Evolutionary conservation across 306 rosid species (phyloP), one percentile per base, ranked within the genome.

Genomic region (Trifolium dubium): DNA sequence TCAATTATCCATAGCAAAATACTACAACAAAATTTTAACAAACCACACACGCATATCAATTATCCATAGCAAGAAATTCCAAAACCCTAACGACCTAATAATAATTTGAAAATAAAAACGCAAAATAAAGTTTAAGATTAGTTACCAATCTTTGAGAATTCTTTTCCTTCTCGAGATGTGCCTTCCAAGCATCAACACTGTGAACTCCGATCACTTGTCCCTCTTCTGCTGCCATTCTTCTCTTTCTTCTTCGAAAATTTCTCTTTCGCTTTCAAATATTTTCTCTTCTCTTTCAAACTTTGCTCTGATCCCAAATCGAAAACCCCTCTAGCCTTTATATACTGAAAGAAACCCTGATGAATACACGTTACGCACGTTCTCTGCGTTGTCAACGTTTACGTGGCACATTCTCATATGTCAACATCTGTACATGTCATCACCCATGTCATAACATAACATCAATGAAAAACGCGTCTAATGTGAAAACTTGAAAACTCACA

Each of bases 121-220:
- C 1, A n/a, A 18, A 14, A 15, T 14, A 0, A 56, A 13, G 12
- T 31, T 11, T 5, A 32, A 19, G 50, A 1, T 2, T 5, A 56
- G 12, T 12, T 9, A 39, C 98, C 84, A 89, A 81, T 69, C 90
- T 86, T 71, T 88, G 85, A 76, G 81, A 61, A 2, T 68, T 85
- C 0, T 64, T 69, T 41, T 85, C 89, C 82, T 76, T 81, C 69
- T 65, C 15, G 60, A 86, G 35, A 0, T 85, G 93, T 13, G 86
- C 79, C 0, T 73, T 77, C 98, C 98, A 92, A 1, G 64, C n/a
- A 0, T 76, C 76, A 5, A 79, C 76, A 10, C 74, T 78, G 84
- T 81, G 92, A 73, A 86, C 75, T 14, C 73, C 68, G 73, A 92
- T 83, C 5, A 92, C 92, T 53, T 85, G 87, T 13, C 85, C 86